Percentiles rank a stretch among this genome's conserved stretches.
Conservation (phyloP, 495 filamentous ascomycete genomes). For the Xylaria curta region DNA sequence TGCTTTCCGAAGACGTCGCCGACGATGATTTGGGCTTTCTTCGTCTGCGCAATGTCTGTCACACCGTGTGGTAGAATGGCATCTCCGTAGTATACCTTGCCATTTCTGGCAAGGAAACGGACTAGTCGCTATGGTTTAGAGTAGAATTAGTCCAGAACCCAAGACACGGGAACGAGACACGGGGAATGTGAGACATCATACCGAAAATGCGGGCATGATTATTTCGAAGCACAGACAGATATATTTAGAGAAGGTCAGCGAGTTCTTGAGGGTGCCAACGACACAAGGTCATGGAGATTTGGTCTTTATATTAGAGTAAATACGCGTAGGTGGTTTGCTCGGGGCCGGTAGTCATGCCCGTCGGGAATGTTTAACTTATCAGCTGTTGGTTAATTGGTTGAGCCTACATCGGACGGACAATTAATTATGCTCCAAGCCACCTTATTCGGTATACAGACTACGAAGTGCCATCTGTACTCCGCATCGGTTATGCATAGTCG, state of each 20-base stretch:
- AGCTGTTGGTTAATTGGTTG: slow-evolving; percentile 5
- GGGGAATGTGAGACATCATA: slow-evolving; percentile 18
- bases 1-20: slow-evolving; percentile 78
- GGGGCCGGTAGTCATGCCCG: slow-evolving; percentile 4
- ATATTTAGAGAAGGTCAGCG: not conserved
- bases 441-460: not conserved
- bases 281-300: not conserved
- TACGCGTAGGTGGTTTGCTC: not conserved
- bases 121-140: slow-evolving; percentile 65
- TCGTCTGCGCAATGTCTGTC: slow-evolving; percentile 69
- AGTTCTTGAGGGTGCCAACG: not conserved
- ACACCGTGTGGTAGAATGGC: slow-evolving; percentile 73
- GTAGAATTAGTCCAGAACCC: not conserved
- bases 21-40: slow-evolving; percentile 69
- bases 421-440: not conserved
- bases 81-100: slow-evolving; percentile 81
- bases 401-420: slow-evolving; percentile 14
- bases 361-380: slow-evolving; percentile 18
- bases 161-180: too few species aligned
- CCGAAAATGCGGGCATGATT: slow-evolving; percentile 49
- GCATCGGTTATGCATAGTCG: not conserved
- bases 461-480: not conserved
- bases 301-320: not conserved
- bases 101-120: slow-evolving; percentile 79
- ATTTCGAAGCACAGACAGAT: slow-evolving; percentile 13